Base-by-base conservation (phyloP, 306 rosid genomes). In the Vigna nakashimae region DNA sequence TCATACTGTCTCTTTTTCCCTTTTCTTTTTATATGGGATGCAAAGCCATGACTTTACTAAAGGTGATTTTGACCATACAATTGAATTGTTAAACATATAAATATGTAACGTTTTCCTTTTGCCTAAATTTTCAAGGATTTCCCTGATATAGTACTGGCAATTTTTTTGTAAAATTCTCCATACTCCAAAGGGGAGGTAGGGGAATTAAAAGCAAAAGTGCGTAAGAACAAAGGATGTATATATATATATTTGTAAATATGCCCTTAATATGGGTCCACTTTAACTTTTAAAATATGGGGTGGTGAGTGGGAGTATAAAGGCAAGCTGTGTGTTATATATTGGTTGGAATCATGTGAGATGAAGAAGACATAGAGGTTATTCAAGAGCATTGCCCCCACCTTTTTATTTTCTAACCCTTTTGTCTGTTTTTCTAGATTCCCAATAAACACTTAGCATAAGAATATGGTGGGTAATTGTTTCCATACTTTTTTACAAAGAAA, bases 281-380 rank as follows among this genome's bases (percentile, higher is more conserved):
- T 49, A 40, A 59, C 49, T 73, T 79, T 89, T 67, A 7, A 62
- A 78, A 81, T 78, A 74, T 64, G 87, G 85, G 87, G 89, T 83
- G 72, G 87, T 83, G 87, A 86, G 87, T 83, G 87, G 87, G 73
- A 57, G 84, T 48, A 83, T 86, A 86, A 83, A 77, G 80, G 87
- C 80, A 38, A 73, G 76, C 75, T 76, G 77, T 67, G 75, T 79
- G 78, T 65, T 83, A 62, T 76, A 73, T 67, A 80, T 71, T 76
- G 71, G 79, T 60, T 82, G 79, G 82, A 83, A 86, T 86, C 81
- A 67, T 76, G 65, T 75, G 82, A 77, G 52, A 78, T 48, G 83
- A 79, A 52, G 75, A 73, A 64, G 83, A 80, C 65, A 59, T 11
- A 65, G 80, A 17, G 75, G 58, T 65, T 65, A 22, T 14, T 2